Conservation (phyloP, 2,329 filamentous ascomycete genomes). For the Fusarium sp. region DNA sequence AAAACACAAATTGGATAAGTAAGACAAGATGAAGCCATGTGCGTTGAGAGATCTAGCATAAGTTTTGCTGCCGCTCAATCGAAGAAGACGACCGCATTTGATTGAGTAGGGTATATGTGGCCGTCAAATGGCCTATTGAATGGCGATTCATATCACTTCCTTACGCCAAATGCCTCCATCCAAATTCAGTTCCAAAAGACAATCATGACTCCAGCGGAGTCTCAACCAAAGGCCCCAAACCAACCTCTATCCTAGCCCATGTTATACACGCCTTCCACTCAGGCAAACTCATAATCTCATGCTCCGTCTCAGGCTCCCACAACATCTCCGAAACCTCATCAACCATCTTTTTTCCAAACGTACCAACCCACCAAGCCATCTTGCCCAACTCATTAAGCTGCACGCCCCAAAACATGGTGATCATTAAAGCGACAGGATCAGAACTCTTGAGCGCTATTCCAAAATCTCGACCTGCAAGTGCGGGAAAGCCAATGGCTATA, state of each 20-base stretch:
- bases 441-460: conserved; percentile 43
- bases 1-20: background rate
- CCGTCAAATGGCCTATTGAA: background rate
- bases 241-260: conserved; percentile 40
- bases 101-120: conserved; percentile 8
- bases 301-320: background rate
- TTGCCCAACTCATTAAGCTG: conserved; percentile 44
- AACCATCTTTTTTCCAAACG: conserved; percentile 40
- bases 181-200: background rate
- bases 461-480: conserved; percentile 48
- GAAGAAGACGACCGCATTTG: background rate
- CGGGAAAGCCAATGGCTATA: conserved; percentile 49
- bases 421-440: conserved; percentile 52
- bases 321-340: conserved; percentile 34
- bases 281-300: background rate
- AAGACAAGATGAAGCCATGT: background rate
- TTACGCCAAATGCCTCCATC: background rate
- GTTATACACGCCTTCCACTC: conserved; percentile 37
- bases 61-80: no score
- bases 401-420: conserved; percentile 54
- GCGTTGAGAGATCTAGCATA: background rate
- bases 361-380: conserved; percentile 43
- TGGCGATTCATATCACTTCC: background rate
- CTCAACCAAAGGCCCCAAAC: background rate
- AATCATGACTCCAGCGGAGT: background rate